Evolutionary conservation across 140 eudicot species (phyloP).

Genomic region (Erigeron philadelphicus): DNA sequence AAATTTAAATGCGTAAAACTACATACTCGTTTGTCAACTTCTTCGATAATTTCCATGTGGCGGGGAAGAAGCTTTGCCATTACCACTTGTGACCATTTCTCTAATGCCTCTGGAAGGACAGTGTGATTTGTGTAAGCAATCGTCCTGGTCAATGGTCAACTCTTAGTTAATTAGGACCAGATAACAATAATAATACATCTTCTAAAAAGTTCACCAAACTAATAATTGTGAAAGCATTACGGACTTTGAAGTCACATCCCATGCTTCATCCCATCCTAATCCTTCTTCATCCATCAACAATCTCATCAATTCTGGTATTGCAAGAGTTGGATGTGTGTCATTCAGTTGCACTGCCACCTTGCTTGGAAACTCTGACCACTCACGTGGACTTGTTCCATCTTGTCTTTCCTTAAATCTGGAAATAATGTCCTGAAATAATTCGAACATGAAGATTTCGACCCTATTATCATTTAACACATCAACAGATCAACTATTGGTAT

Average conservation of each 20-base stretch:
- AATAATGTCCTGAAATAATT: slow-evolving; percentile 71
- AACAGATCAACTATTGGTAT: background rate
- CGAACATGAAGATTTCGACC: slow-evolving; percentile 1
- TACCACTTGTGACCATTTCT: slow-evolving; percentile 94
- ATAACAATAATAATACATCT: background rate
- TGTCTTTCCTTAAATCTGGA: slow-evolving; percentile 86
- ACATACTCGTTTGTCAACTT: slow-evolving; percentile 84
- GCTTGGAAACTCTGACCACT: slow-evolving; percentile 85
- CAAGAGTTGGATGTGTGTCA: slow-evolving; percentile 98
- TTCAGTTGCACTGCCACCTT: slow-evolving; percentile 97
- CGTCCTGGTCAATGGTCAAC: slow-evolving; percentile 50
- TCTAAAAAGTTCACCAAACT: too few relatives aligned
- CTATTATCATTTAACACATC: slow-evolving; percentile 4
- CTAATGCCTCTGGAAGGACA: slow-evolving; percentile 97
- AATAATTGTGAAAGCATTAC: slow-evolving; percentile 2
- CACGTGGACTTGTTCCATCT: slow-evolving; percentile 42
- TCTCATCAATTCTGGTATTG: slow-evolving; percentile 96
- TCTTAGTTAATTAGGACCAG: slow-evolving; percentile 23
- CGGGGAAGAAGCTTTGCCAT: slow-evolving; percentile 99
- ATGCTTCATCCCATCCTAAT: slow-evolving; percentile 99
- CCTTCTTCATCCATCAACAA: slow-evolving; percentile 96
- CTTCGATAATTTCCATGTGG: slow-evolving; percentile 96
- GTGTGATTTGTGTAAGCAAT: slow-evolving; percentile 98
- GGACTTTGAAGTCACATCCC: slow-evolving; percentile 91
- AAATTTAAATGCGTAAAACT: background rate